Evolutionary conservation across 805 yeast genomes (phyloP), one percentile per base, ranked within the genome.

Genomic region (Candida dajiaensis): DNA sequence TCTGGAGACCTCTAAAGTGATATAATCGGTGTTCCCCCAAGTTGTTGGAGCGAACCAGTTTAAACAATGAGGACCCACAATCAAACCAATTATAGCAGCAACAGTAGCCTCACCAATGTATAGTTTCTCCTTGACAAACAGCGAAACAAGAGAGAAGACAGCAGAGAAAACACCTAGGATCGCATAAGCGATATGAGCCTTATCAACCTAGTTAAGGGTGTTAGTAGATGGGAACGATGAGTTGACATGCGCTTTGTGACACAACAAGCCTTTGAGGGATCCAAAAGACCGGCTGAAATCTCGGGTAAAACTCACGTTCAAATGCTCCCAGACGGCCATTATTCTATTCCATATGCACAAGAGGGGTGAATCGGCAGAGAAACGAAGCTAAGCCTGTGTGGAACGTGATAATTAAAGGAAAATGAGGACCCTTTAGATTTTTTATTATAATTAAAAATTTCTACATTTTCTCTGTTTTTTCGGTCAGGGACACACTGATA

Each of bases 31-130:
- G 59, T 89, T 83, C 1, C 95, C 95, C 97, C 97, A 89, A 6
- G 76, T 68, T 8, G 78, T 64, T 3, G 97, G 97, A 47, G 82
- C 65, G 59, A 89, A 86, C 95, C 96, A 87, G 47, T 81, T 68
- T 29, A 89, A 67, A 58, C 88, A 84, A 57, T 85, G 88, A 0
- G 97, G 97, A 0, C 97, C 97, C 9, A 89, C 80, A 19, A 89
- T 86, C 11, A 89, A 70, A 1, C 97, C 97, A 38, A 85, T 85
- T 6, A 88, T 71, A 3, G 92, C 80, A 0, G 96, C 95, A 3
- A 88, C 87, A 0, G 94, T 83, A 6, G 97, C 95, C 65, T 89
- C 97, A 52, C 97, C 96, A 19, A 89, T 83, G 61, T 85, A 89
- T 12, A 89, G 73, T 55, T 79, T 77, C 63, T 89, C 96, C 62